phyloP scores from a whole-genome alignment of 2,329 filamentous ascomycete genomes.

The Orbilia quercus region DNA sequence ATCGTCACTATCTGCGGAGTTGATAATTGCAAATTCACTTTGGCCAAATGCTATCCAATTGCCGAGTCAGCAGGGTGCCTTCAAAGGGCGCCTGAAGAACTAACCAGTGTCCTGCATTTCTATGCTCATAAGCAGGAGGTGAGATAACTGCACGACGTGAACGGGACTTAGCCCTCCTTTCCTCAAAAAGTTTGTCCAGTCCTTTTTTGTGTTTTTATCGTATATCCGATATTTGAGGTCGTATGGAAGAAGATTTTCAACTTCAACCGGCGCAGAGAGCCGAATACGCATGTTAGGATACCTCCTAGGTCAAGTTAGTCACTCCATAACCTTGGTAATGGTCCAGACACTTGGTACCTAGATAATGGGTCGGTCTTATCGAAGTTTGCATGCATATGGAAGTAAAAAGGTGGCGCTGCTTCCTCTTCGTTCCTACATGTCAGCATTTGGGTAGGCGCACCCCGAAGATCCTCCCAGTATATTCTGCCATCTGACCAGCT shows the following conservation, averaged over 20 bases:
- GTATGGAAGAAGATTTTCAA: constrained; percentile 94
- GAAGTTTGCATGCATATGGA: constrained; percentile 89
- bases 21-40: constrained; percentile 97
- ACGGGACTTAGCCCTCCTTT: constrained; percentile 97
- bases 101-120: constrained; percentile 95
- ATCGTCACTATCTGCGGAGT: constrained; percentile 85
- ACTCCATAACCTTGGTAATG: too few species aligned
- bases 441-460: constrained; percentile 83
- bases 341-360: constrained; percentile 66
- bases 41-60: constrained; percentile 41
- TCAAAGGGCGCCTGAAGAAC: not conserved
- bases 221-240: constrained; percentile 99
- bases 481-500: constrained; percentile 90
- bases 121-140: constrained; percentile 88
- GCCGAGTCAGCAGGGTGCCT: not conserved
- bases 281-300: constrained; percentile 97
- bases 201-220: constrained; percentile 97
- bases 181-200: constrained; percentile 97
- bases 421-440: constrained; percentile 86
- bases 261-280: constrained; percentile 88
- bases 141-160: constrained; percentile 94
- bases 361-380: constrained; percentile 85
- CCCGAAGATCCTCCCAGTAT: constrained; percentile 92
- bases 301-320: constrained; percentile 65
- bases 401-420: constrained; percentile 85